phyloP scores from a whole-genome alignment of 371 early-diverging fungal genomes.

The Mortierella polycephala region DNA sequence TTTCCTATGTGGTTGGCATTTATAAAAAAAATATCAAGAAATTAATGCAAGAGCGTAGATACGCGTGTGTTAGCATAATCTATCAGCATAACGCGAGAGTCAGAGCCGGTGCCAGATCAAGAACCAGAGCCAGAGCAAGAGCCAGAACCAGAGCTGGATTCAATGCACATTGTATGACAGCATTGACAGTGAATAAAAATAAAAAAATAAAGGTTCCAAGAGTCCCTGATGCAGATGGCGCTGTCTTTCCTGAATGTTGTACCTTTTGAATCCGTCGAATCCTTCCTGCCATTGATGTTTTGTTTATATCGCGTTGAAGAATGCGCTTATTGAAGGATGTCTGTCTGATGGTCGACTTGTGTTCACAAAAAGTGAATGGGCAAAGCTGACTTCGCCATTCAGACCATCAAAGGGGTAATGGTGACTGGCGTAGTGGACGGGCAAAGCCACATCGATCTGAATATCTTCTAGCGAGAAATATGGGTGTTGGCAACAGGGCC shows the following conservation, averaged over 20 bases:
- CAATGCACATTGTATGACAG: neutral
- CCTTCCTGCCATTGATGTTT: conserved; percentile 36
- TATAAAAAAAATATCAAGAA: no score
- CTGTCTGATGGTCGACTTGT: no score
- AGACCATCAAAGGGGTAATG: no score
- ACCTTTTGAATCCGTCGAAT: conserved; percentile 52
- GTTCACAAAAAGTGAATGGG: no score
- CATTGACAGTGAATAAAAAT: neutral
- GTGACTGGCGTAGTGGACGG: no score
- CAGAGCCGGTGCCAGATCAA: neutral
- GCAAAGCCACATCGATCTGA: no score
- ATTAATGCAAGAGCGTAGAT: no score
- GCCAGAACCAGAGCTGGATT: neutral
- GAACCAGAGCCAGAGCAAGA: neutral
- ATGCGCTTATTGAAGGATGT: no score
- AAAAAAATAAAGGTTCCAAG: neutral
- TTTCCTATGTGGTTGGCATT: conserved; percentile 22
- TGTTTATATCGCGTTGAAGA: neutral
- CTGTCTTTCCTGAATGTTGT: neutral
- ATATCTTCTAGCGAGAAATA: neutral
- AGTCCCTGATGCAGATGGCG: neutral
- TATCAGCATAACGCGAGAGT: no score
- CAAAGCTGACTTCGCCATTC: no score
- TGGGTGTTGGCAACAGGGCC: no score
- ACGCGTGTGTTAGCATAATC: no score